phyloP scores from a whole-genome alignment of 441 rosid genomes.

The Raphanus hybrid region DNA sequence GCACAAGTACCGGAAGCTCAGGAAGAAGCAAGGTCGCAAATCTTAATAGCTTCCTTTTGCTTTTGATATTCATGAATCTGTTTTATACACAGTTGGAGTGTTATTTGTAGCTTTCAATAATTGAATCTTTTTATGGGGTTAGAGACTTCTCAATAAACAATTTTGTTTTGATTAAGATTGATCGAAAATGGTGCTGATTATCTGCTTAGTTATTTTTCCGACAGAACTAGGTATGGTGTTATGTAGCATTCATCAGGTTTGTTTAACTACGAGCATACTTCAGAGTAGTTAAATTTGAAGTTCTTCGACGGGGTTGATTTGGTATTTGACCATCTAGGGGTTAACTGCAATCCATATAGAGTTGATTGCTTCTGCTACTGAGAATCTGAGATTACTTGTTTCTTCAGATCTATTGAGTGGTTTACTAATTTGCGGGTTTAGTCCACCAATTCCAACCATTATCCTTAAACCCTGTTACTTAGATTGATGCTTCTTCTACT shows the following conservation, averaged over 20 bases:
- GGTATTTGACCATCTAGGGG: background rate
- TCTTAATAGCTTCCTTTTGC: background rate
- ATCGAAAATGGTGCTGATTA: too few species aligned
- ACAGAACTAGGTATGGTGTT: background rate
- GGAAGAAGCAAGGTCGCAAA: slow-evolving; percentile 53
- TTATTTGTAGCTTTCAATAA: background rate
- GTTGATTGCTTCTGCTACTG: background rate
- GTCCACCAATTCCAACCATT: background rate
- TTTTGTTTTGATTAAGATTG: background rate
- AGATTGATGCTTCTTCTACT: background rate
- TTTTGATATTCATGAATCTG: too few species aligned
- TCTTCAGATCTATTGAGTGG: background rate
- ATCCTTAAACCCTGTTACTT: slow-evolving; percentile 5
- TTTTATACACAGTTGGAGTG: background rate
- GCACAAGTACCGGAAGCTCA: slow-evolving; percentile 85
- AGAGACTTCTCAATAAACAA: too few species aligned
- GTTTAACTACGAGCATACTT: background rate
- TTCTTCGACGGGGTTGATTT: background rate
- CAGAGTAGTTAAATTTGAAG: background rate
- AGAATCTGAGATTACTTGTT: background rate
- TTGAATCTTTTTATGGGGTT: background rate
- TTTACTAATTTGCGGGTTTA: too few species aligned
- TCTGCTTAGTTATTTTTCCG: background rate
- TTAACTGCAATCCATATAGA: background rate
- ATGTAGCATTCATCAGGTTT: slow-evolving; percentile 12